These are phyloP conservation scores for Silene noctiflora DNA, from an alignment of 179 eudicot species.

Conservation along the genomic window DNA sequence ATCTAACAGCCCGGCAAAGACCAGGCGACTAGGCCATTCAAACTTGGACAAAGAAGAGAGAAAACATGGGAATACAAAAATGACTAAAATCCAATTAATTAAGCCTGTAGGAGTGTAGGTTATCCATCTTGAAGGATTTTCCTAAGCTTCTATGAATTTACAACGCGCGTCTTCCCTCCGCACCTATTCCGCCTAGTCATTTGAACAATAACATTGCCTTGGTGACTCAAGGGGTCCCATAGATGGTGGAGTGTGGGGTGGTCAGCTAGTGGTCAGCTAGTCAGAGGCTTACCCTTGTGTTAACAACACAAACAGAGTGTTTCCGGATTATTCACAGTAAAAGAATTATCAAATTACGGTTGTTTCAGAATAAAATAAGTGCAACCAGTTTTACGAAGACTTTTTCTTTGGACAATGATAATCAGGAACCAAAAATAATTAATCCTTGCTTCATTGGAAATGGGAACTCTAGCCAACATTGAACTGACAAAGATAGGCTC, in stretches of 20 bases:
- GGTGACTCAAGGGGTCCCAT: neutral
- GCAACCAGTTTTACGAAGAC: neutral
- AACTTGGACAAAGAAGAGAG: neutral
- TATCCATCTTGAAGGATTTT: constrained; percentile 17
- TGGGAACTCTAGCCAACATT: neutral
- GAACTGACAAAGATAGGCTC: constrained; percentile 10
- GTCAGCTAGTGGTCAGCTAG: neutral
- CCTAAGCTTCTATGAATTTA: neutral
- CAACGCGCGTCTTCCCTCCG: neutral
- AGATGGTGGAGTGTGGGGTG: neutral
- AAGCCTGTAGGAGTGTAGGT: too few species aligned
- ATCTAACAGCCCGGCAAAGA: neutral
- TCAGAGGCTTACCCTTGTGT: neutral
- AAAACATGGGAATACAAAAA: neutral
- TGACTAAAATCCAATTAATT: too few species aligned
- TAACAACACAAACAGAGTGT: neutral
- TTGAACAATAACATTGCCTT: neutral
- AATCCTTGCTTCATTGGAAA: neutral
- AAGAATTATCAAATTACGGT: neutral
- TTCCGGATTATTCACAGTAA: neutral
- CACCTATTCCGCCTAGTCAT: neutral
- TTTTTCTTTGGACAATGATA: neutral
- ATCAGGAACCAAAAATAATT: neutral
- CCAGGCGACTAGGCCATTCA: neutral
- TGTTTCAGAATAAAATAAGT: neutral